Evolutionary conservation across 129 eudicot species (phyloP), one percentile per base, ranked within the genome.

Genomic region (Tagetes erecta): DNA sequence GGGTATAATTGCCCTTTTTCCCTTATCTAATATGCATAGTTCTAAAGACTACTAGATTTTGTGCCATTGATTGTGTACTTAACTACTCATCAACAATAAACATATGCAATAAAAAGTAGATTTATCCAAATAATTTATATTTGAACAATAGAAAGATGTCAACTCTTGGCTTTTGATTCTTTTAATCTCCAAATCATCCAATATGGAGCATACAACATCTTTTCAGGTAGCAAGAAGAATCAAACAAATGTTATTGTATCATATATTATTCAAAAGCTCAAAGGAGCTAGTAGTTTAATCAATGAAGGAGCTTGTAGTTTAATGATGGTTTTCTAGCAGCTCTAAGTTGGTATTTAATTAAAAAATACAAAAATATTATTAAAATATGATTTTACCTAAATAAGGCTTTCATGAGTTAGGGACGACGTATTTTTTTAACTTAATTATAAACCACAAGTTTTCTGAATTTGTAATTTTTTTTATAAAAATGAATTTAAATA

Each of bases 21-120:
- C 59, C 12, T 52, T 67, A 47, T 67, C 3, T 64, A 20, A 10
- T 14, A 58, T 68, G 75, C 80, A 56, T 56, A 42, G 55, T 60
- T 49, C 14, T 69, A 70, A 70, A 51, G 72, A 42, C 44, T 10
- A 58, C 67, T 78, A 50, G 59, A 71, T 71, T 78, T 71, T 65
- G 72, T 71, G 57, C 68, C 82, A 71, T 78, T 63, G 72, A 71
- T 71, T 78, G 67, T 78, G 49, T 71, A 42, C 71, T 71, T 41
- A 53, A 39, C 27, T 20, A 20, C 27, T 20, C 27, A 20, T 20
- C 62, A 71, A 49, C 34, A 78, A 71, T 71, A 78, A 53, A 41
- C 46, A 52, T 33, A 65, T 36, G 74, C 67, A 74, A 55, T 67
- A 53, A 33, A 75, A 71, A 39, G 66, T 14, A 71, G 27, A 64